phyloP scores from a whole-genome alignment of 176 grass and related monocot genomes.

The Aegilops bicornis region DNA sequence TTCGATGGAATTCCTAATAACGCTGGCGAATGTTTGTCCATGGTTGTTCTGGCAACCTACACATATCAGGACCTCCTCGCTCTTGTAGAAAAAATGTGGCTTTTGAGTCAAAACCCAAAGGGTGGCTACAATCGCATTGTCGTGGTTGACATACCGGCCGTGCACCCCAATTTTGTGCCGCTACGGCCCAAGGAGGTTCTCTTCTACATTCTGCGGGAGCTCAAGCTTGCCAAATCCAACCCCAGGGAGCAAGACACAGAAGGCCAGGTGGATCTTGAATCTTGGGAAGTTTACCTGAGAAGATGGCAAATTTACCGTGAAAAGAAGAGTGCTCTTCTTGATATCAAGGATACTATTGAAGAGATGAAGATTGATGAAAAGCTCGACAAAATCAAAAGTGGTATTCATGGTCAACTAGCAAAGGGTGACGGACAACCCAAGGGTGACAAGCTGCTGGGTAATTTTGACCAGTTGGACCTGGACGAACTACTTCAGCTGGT shows the following conservation, averaged over 20 bases:
- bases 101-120: no score
- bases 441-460: background rate
- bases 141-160: background rate
- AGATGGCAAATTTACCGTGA: background rate
- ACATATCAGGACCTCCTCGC: no score
- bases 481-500: background rate
- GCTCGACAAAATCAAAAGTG: background rate
- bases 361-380: background rate
- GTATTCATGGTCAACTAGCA: background rate
- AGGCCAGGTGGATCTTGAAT: background rate
- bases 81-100: no score
- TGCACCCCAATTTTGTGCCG: background rate
- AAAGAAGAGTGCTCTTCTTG: background rate
- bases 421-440: background rate
- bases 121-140: background rate
- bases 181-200: background rate
- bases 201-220: background rate
- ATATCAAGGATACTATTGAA: background rate
- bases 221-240: background rate
- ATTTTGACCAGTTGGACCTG: background rate
- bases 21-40: background rate
- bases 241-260: background rate
- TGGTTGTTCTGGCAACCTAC: no score
- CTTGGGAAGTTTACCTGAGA: background rate
- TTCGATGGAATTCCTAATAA: no score